Base-by-base conservation (phyloP, 2,329 filamentous ascomycete species). In the Plenodomus tracheiphilus region DNA sequence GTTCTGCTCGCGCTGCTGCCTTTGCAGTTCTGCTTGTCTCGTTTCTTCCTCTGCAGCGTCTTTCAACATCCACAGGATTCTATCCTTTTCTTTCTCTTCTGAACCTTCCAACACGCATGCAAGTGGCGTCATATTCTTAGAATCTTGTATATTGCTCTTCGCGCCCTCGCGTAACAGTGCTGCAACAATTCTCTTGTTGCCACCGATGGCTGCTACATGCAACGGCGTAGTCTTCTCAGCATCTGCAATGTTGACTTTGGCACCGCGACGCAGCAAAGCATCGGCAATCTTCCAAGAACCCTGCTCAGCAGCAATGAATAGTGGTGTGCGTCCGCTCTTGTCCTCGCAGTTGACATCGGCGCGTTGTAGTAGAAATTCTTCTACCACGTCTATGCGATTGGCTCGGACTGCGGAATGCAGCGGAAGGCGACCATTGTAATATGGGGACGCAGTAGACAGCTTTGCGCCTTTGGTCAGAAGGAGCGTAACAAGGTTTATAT, bases 381-480 rank as follows among this genome's bases (percentile, higher is more conserved):
- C 59, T 6, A 66, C 53, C 10, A 64, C 43, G 17, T 67, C 64
- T 17, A 60, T 32, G 2, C 64, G 62, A 21, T 64, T 62, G 8
- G 58, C 56, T 36, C 56, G 54, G 7, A 59, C 56, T 9, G 66
- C 62, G 0, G 65, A 64, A 39, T 69, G 66, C 8, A 69, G 50
- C 15, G 66, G 62, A 35, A 50, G 54, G n/a, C 64, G 58, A 2
- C 59, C 55, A 15, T 53, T 47, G 47, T 64, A 68, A 21, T 62
- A 60, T 0, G 56, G 43, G 0, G 64, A 68, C 5, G 58, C 19
- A 9, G 56, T 48, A 1, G 53, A 58, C 2, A 63, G 39, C 6
- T 59, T 59, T 7, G 64, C 48, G 9, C 60, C 61, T 15, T 56
- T 53, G 16, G 52, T 49, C 17, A 69, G 43, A 3, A 69, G 49